phyloP scores from a whole-genome alignment of 768 basidiomycete genomes.

The Rhodosporidiobolus odoratus region DNA sequence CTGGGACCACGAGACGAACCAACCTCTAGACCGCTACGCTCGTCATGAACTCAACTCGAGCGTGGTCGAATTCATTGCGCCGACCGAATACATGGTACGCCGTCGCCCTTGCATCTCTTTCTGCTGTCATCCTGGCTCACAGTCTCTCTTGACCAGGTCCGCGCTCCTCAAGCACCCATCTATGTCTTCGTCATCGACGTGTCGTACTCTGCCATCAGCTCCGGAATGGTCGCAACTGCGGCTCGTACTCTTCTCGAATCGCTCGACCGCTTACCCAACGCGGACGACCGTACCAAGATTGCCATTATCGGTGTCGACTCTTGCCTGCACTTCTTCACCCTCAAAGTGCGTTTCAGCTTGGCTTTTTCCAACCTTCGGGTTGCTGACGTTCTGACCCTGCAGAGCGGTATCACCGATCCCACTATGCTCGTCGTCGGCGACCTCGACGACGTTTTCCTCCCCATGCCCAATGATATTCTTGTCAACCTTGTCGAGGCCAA shows the following conservation, averaged over 20 bases:
- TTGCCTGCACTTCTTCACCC: slow-evolving; percentile 92
- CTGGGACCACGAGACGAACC: slow-evolving; percentile 90
- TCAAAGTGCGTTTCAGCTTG: slow-evolving; percentile 57
- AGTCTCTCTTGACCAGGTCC: slow-evolving; percentile 52
- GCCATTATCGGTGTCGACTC: slow-evolving; percentile 87
- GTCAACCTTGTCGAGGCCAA: slow-evolving; percentile 86
- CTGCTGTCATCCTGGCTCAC: background rate
- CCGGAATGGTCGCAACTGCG: slow-evolving; percentile 97
- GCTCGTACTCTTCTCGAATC: slow-evolving; percentile 93
- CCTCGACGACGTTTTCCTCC: slow-evolving; percentile 93
- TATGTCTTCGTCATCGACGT: slow-evolving; percentile 97
- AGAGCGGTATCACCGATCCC: slow-evolving; percentile 58
- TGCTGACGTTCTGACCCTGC: background rate
- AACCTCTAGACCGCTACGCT: slow-evolving; percentile 90
- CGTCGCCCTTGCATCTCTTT: background rate
- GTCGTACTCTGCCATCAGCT: slow-evolving; percentile 82
- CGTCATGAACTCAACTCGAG: slow-evolving; percentile 88
- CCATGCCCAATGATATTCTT: slow-evolving; percentile 91
- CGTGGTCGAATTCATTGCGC: slow-evolving; percentile 94
- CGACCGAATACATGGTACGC: slow-evolving; percentile 94
- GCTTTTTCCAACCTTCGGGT: background rate
- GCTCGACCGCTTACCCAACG: slow-evolving; percentile 90
- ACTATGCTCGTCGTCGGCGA: slow-evolving; percentile 97
- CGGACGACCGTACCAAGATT: slow-evolving; percentile 84
- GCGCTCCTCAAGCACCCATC: slow-evolving; percentile 93